Conservation (phyloP, 768 basidiomycete genomes). For the Naganishia antarctica region DNA sequence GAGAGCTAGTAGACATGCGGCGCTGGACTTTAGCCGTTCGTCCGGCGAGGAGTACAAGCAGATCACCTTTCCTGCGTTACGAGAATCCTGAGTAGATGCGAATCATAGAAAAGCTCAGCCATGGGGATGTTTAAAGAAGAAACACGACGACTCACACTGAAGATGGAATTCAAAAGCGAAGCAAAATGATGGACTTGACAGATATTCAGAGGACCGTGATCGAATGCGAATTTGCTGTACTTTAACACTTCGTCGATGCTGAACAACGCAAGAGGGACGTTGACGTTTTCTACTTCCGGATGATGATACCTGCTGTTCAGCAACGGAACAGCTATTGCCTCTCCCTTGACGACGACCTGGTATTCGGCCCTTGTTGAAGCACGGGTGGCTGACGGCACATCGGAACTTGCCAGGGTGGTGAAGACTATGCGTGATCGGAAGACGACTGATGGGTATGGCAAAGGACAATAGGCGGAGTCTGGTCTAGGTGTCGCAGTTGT, state of each 20-base stretch:
- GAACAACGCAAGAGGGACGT: not conserved
- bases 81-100: not conserved
- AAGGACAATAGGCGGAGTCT: not conserved
- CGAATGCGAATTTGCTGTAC: slow-evolving; percentile 39
- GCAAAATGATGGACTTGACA: slow-evolving; percentile 27
- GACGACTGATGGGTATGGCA: not conserved
- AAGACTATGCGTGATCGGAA: slow-evolving; percentile 14
- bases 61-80: slow-evolving; percentile 25
- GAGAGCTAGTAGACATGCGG: slow-evolving; percentile 86
- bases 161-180: slow-evolving; percentile 1
- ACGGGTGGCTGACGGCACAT: not conserved
- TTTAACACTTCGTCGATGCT: slow-evolving; percentile 39
- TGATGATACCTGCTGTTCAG: slow-evolving; percentile 8
- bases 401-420: not conserved
- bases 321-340: not conserved
- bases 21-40: slow-evolving; percentile 68
- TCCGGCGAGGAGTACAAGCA: slow-evolving; percentile 61
- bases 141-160: slow-evolving; percentile 25
- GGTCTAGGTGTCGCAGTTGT: not conserved
- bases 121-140: no score
- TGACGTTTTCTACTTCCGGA: not conserved
- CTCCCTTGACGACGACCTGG: not conserved
- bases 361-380: not conserved
- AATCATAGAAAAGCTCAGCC: no score
- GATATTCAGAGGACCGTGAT: slow-evolving; percentile 46